Percentiles rank a stretch among this genome's conserved stretches.
Conservation (phyloP, 192 early-diverging fungal genomes). For the Haplosporangium gracile region DNA sequence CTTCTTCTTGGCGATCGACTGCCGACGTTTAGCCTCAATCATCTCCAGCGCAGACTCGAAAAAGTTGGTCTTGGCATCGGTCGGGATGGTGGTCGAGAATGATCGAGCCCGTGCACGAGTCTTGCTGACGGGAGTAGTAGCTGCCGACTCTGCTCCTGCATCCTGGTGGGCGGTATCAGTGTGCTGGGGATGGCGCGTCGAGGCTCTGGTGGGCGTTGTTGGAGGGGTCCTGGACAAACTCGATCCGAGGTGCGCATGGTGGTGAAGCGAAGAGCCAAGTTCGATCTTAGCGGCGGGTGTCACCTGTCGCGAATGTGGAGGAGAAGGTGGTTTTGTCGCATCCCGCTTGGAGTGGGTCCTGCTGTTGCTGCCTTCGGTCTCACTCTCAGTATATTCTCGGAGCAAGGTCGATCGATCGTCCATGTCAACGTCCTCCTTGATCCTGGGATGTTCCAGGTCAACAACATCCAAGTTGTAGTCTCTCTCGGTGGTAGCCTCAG, state of each 20-base stretch:
- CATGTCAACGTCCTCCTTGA: slow-evolving; percentile 9
- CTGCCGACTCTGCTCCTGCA: neutral
- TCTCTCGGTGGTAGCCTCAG: slow-evolving; percentile 15
- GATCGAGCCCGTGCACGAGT: slow-evolving; percentile 17
- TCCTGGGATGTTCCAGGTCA: slow-evolving; percentile 1
- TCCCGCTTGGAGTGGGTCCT: neutral
- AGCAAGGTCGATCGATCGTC: neutral
- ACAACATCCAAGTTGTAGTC: slow-evolving; percentile 4
- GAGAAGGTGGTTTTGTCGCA: slow-evolving; percentile 23
- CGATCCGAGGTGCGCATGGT: neutral
- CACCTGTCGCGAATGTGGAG: slow-evolving; percentile 32
- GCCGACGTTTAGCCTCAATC: slow-evolving; percentile 24
- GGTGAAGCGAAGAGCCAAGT: no score
- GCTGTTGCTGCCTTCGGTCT: neutral
- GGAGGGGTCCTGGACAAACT: slow-evolving; percentile 27
- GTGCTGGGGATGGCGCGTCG: neutral
- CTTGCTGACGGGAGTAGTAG: neutral
- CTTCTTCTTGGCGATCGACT: slow-evolving; percentile 23
- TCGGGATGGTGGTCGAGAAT: slow-evolving; percentile 11
- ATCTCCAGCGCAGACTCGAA: slow-evolving; percentile 28
- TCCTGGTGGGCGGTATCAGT: neutral
- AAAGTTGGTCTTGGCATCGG: slow-evolving; percentile 21
- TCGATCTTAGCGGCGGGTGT: slow-evolving; percentile 1
- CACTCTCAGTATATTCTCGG: neutral
- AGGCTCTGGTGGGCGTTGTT: slow-evolving; percentile 20